These are phyloP conservation scores for Fagopyrum tataricum DNA, from an alignment of 148 eudicot species.

Conservation along the genomic window DNA sequence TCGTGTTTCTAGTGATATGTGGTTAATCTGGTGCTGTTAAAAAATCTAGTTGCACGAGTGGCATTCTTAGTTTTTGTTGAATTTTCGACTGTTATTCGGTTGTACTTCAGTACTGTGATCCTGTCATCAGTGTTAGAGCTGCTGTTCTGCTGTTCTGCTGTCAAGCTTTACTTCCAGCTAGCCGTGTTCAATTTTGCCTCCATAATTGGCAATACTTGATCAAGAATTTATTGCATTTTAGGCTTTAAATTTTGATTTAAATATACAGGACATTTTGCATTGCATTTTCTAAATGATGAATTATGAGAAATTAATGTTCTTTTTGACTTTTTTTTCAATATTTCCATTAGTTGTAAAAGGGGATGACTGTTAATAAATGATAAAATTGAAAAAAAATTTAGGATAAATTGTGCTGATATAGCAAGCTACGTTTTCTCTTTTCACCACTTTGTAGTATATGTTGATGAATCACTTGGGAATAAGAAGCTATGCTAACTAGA, in stretches of 20 bases:
- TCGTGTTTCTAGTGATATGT: not conserved
- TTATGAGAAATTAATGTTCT: no score
- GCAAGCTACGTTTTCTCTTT: not conserved
- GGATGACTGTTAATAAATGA: no score
- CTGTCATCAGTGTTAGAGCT: not conserved
- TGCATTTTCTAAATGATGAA: no score
- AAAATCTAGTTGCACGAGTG: not conserved
- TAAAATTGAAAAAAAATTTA: no score
- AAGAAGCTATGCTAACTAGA: not conserved
- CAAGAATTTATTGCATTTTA: not conserved
- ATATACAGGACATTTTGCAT: no score
- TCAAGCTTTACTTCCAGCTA: not conserved
- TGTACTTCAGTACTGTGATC: not conserved
- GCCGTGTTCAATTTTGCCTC: not conserved
- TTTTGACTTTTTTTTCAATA: no score
- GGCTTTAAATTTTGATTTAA: no score
- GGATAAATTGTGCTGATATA: not conserved
- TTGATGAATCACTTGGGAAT: not conserved
- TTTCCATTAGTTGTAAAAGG: no score
- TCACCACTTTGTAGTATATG: not conserved
- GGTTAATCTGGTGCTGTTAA: no score
- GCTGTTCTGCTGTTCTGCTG: not conserved
- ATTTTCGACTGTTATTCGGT: not conserved
- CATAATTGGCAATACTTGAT: not conserved
- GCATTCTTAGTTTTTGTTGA: not conserved